These are phyloP conservation scores for Filobasidium wieringae DNA, from an alignment of 768 basidiomycete genomes.

Conservation along the genomic window DNA sequence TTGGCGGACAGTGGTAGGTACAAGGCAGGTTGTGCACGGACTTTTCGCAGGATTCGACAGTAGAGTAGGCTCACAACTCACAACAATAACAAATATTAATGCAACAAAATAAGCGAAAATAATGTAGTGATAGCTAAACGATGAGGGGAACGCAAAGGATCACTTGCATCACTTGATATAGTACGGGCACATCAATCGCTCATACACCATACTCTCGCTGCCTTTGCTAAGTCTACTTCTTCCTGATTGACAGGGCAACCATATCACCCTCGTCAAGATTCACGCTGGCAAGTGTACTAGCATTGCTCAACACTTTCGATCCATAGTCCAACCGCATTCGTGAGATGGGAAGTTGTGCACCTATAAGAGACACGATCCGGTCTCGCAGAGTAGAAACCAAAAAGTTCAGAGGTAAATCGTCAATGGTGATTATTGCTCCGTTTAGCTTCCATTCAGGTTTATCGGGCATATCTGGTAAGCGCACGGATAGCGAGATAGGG, in stretches of 20 bases:
- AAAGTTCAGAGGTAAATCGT: slow-evolving; percentile 70
- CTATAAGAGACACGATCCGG: slow-evolving; percentile 65
- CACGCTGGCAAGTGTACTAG: slow-evolving; percentile 67
- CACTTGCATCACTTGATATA: too few relatives aligned
- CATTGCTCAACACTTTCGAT: slow-evolving; percentile 78
- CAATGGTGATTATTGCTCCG: slow-evolving; percentile 61
- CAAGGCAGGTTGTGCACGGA: too few relatives aligned
- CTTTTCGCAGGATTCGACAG: too few relatives aligned
- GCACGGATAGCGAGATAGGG: slow-evolving; percentile 71
- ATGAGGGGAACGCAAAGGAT: too few relatives aligned
- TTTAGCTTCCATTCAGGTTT: slow-evolving; percentile 91
- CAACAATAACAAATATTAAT: too few relatives aligned
- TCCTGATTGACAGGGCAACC: slow-evolving; percentile 47
- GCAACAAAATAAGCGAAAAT: too few relatives aligned
- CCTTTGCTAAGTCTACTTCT: too few relatives aligned
- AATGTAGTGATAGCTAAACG: too few relatives aligned
- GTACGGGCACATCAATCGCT: too few relatives aligned
- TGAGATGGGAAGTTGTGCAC: slow-evolving; percentile 66
- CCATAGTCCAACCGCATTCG: slow-evolving; percentile 66
- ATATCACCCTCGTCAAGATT: slow-evolving; percentile 87
- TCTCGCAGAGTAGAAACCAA: slow-evolving; percentile 83
- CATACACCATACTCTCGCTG: too few relatives aligned
- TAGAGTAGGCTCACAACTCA: too few relatives aligned
- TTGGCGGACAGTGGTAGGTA: too few relatives aligned
- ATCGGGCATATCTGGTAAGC: slow-evolving; percentile 66